Percentiles rank a stretch among this genome's conserved stretches.
These are phyloP conservation scores for Cardamine resedifolia DNA, from an alignment of 345 rosid species.

Conservation along the genomic window DNA sequence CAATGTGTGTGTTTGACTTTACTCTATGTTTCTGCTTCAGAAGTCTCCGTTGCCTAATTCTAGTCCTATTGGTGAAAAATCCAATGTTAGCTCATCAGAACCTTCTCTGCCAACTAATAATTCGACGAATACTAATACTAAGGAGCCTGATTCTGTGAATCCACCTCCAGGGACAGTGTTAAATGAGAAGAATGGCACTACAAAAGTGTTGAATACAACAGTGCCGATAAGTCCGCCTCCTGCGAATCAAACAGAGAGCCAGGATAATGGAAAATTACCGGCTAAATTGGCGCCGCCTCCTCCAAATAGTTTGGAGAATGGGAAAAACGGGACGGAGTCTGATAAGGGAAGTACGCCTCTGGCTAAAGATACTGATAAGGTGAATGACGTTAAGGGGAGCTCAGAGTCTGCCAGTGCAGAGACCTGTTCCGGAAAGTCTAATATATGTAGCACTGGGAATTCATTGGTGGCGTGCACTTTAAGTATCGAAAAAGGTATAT, in stretches of 20 bases:
- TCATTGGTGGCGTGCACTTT: slow-evolving; percentile 58
- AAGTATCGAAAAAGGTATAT: slow-evolving; percentile 49
- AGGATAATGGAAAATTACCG: slow-evolving; percentile 20
- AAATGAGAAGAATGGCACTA: slow-evolving; percentile 22
- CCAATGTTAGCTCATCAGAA: slow-evolving; percentile 33
- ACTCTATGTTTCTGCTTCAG: slow-evolving; percentile 40
- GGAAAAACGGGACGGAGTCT: slow-evolving; percentile 10
- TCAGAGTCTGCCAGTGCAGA: slow-evolving; percentile 36
- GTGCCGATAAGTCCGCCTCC: slow-evolving; percentile 37
- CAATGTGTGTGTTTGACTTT: slow-evolving; percentile 4
- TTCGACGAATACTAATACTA: slow-evolving; percentile 33
- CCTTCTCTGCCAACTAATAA: slow-evolving; percentile 15
- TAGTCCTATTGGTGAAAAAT: slow-evolving; percentile 10
- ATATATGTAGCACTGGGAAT: slow-evolving; percentile 41
- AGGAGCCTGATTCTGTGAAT: slow-evolving; percentile 23
- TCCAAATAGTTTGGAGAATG: slow-evolving; percentile 25
- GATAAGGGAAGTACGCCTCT: slow-evolving; percentile 9
- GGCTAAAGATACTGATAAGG: slow-evolving; percentile 21
- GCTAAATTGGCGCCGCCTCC: slow-evolving; percentile 27
- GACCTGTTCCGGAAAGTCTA: slow-evolving; percentile 50
- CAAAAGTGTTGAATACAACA: slow-evolving; percentile 14
- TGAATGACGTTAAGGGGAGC: slow-evolving; percentile 29
- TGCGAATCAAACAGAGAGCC: slow-evolving; percentile 20
- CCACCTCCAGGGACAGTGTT: slow-evolving; percentile 23
- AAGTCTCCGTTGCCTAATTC: slow-evolving; percentile 42